Conservation (phyloP, 2,329 filamentous ascomycete genomes). For the Calonectria pseudoturangicola region DNA sequence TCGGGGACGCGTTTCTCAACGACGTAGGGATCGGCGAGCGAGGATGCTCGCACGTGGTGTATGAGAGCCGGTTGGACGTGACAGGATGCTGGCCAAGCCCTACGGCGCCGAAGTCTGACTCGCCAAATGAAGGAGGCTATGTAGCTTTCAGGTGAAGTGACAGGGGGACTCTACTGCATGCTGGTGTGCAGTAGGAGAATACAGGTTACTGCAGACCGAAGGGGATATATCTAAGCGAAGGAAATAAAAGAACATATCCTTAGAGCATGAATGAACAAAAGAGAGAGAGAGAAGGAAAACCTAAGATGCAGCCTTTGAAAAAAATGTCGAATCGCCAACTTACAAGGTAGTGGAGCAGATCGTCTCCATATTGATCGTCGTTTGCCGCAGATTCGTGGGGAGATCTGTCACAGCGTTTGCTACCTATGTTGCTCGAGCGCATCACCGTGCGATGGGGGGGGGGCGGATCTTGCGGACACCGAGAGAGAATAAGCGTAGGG, state of each 20-base stretch:
- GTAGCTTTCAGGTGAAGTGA: slow-evolving; percentile 21
- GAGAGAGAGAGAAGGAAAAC: too few species aligned
- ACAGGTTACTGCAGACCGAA: not conserved
- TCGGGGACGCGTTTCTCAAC: not conserved
- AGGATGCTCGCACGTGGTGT: slow-evolving; percentile 10
- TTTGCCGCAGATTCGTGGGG: slow-evolving; percentile 14
- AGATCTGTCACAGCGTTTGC: slow-evolving; percentile 16
- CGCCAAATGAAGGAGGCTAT: slow-evolving; percentile 29
- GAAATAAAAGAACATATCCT: not conserved
- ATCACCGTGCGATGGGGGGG: not conserved
- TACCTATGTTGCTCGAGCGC: slow-evolving; percentile 2
- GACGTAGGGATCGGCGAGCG: not conserved
- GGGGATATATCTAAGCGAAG: not conserved
- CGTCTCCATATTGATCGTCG: slow-evolving; percentile 14
- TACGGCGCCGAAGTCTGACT: slow-evolving; percentile 30
- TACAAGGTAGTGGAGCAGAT: slow-evolving; percentile 14
- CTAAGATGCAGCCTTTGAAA: not conserved
- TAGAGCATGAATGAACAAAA: not conserved
- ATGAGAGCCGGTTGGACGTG: not conserved
- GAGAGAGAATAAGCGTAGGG: not conserved
- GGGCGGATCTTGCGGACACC: not conserved
- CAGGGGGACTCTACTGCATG: slow-evolving; percentile 8
- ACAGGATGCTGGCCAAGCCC: slow-evolving; percentile 18
- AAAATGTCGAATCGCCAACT: not conserved
- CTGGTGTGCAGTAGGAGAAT: not conserved